Percentiles rank a stretch among this genome's conserved stretches.
Evolutionary conservation across 2,329 filamentous ascomycete genomes (phyloP).

Genomic region (Trichophyton rubrum): DNA sequence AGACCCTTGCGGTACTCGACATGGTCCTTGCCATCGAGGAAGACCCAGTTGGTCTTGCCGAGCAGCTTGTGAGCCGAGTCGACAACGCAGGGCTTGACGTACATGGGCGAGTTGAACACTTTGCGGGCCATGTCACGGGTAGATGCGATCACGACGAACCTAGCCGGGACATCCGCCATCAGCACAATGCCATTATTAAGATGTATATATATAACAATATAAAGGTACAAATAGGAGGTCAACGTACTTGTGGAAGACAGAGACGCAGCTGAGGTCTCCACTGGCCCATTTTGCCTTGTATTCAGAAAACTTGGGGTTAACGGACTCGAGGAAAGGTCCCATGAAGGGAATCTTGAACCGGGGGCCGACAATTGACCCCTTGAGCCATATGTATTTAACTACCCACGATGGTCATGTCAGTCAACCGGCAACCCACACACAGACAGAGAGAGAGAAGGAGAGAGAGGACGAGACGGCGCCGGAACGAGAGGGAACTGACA

Average conservation of each 20-base stretch:
- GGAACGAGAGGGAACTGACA: slow-evolving; percentile 35
- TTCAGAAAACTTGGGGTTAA: slow-evolving; percentile 81
- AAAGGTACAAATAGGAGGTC: not conserved
- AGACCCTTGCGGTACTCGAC: slow-evolving; percentile 96
- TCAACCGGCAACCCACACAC: not conserved
- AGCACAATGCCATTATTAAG: not conserved
- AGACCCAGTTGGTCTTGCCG: slow-evolving; percentile 88
- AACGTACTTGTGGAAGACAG: slow-evolving; percentile 92
- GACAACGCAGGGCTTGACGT: slow-evolving; percentile 92
- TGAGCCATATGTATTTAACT: slow-evolving; percentile 65
- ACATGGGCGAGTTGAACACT: slow-evolving; percentile 85
- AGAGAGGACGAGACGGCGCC: too few relatives aligned
- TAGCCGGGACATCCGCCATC: slow-evolving; percentile 25
- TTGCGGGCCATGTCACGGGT: slow-evolving; percentile 92
- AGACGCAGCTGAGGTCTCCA: slow-evolving; percentile 87
- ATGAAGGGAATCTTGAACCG: slow-evolving; percentile 71
- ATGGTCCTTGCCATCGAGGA: slow-evolving; percentile 86
- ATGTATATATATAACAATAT: not conserved
- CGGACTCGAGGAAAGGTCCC: slow-evolving; percentile 86
- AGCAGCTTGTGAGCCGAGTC: slow-evolving; percentile 89
- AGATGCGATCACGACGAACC: slow-evolving; percentile 93
- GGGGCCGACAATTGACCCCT: slow-evolving; percentile 64
- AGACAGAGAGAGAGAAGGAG: too few relatives aligned
- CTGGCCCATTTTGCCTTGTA: slow-evolving; percentile 90
- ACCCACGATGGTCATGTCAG: slow-evolving; percentile 9